Evolutionary conservation across 2,329 filamentous ascomycete genomes (phyloP), one percentile per base, ranked within the genome.

Genomic region (Epichloe baconii): DNA sequence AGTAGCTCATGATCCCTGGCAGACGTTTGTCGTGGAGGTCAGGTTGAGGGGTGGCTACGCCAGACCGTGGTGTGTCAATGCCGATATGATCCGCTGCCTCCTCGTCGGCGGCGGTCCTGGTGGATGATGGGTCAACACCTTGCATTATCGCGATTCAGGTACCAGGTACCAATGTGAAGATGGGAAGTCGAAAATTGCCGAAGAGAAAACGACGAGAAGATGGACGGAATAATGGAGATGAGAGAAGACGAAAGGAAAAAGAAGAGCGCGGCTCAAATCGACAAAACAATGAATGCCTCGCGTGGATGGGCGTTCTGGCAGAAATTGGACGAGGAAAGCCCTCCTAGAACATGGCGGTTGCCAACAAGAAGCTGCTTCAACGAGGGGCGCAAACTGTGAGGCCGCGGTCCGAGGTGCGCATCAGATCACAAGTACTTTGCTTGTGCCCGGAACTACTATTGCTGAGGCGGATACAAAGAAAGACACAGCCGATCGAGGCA

Each of bases 1-100:
- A 95, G 78, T 93, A 96, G 77, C 85, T 94, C 79, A 93, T 85
- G 74, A 97, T 95, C 67, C 89, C 88, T 60, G 93, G 93, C 66
- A 95, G 77, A 71, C 93, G 86, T 74, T 95, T 96, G 74, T 98
- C 93, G 64, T 86, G 84, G 57, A 86, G 84, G 71, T 97, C 91
- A 59, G 93, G 93, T 64, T 90, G 86, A 59, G 93, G 93, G 56
- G 93, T 98, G 59, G 88, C 86, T 68, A 95, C 81, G 64, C 90
- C 89, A 60, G 90, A 94, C 63, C 89, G 86, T 62, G 89, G 93
- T 50, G 87, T 90, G 61, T 88, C 85, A 67, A 85, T 86, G 65
- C 88, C 87, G 66, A 88, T 85, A 60, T 88, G 83, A 68, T 90
- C 85, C 66, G 75, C 74, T 62, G 74, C 77, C 66, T 88, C 85